Evolutionary conservation across 345 rosid species (phyloP), one percentile per base, ranked within the genome.

Genomic region (Eutrema yunnanense): DNA sequence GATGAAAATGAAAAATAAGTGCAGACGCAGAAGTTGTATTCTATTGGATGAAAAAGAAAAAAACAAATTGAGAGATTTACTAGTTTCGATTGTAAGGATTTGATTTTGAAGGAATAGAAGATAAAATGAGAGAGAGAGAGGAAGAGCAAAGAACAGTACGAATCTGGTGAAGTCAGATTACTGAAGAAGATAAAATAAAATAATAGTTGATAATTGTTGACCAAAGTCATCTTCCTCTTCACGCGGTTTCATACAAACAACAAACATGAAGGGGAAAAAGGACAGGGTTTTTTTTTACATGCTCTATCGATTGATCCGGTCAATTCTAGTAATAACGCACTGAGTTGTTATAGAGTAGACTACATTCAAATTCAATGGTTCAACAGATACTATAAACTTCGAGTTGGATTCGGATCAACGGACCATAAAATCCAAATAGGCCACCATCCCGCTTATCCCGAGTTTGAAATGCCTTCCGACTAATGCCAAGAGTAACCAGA

Each of bases 161-260:
- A 74, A 36, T 61, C 52, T 69, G 74, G 51, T 46, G 65, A 75
- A 75, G 52, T 62, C 32, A 68, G 47, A 63, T 6, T 73, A 29
- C 36, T 65, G 65, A 73, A 32, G 56, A 19, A 41, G 43, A 9
- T 10, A 8, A 66, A 51, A 61, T 33, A 69, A 70, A 76, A 36
- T 34, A 54, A 13, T 6, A 47, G 48, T 56, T 70, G 71, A 64
- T 70, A 22, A 30, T 47, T 70, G 54, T 76, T 70, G 75, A 76
- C 72, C 14, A 57, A 56, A 76, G 67, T 76, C 66, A 38, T 56
- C 76, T 48, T 70, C 80, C 57, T 40, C 66, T 30, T 76, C 72
- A 76, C 80, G 80, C 80, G 76, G 62, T 76, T 76, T 76, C 80
- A 55, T 48, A 71, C 74, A n/a, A 32, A 34, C 30, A 52, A 51